Base-by-base conservation (phyloP, 768 basidiomycete genomes). In the Boletus coccyginus region DNA sequence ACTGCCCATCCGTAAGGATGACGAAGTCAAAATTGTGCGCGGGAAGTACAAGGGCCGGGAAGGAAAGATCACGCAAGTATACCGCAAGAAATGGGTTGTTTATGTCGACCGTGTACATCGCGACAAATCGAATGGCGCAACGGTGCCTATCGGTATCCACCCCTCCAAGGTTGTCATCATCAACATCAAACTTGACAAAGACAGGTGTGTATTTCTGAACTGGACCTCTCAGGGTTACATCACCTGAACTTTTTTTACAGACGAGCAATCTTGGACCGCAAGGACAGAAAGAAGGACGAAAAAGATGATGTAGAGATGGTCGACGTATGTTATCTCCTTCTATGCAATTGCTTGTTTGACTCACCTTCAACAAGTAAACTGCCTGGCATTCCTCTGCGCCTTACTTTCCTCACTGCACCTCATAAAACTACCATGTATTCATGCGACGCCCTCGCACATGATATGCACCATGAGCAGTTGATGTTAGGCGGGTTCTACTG, bases 41-140 rank as follows among this genome's bases (percentile, higher is more conserved):
- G 96, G 96, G 54, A 95, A 96, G 75, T 94, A 97, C 85, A 97
- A 97, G 83, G 96, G 97, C 50, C 86, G 94, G 71, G 96, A 99
- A 82, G 96, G 96, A 69, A 98, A 98, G 80, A 87, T 99, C 60
- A 92, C 92, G 57, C 89, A 94, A 77, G 95, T 98, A 62, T 96
- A 95, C 84, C 90, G 95, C 74, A 96, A 96, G 87, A 95, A 96
- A 76, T 98, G 92, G 91, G 92, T 98, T 53, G 90, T 99, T 75
- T 89, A 98, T 77, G 91, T 99, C 71, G 96, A 99, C 77, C 92
- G 96, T 72, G 94, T 99, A 53, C 88, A 90, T 75, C 86, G 94
- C 64, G 96, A 99, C 81, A 98, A 98, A 78, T 92, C 93, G 62
- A 97, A 96, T 72, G 96, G 97, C 62, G 88, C 94, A 57, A 86